These are phyloP conservation scores for Trichoderma oligosporum DNA, from an alignment of 2,329 filamentous ascomycete genomes.

Conservation along the genomic window DNA sequence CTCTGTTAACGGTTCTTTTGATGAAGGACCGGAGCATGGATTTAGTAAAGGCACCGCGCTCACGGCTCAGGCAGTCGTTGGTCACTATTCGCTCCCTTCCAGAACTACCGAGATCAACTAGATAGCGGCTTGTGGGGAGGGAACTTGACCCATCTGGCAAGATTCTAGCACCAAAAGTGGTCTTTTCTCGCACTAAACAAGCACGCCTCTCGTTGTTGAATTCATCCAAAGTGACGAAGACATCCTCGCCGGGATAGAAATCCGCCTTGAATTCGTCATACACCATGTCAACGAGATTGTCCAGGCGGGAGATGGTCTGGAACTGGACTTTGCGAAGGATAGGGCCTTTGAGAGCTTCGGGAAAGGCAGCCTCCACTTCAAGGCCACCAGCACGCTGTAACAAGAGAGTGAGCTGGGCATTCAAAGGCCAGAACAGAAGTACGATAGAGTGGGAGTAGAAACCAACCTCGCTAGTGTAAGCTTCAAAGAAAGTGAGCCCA, in stretches of 20 bases:
- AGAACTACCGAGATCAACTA: slow-evolving; percentile 65
- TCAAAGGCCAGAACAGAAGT: not conserved
- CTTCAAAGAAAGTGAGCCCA: slow-evolving; percentile 86
- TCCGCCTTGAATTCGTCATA: slow-evolving; percentile 81
- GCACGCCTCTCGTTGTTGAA: slow-evolving; percentile 61
- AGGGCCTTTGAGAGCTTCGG: slow-evolving; percentile 84
- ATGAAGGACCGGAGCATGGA: slow-evolving; percentile 90
- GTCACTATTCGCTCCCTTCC: slow-evolving; percentile 75
- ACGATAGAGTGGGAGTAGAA: no score
- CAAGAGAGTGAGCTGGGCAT: not conserved
- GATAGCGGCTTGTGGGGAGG: slow-evolving; percentile 72
- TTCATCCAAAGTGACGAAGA: slow-evolving; percentile 68
- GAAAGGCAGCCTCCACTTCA: slow-evolving; percentile 88
- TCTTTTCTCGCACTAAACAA: slow-evolving; percentile 80
- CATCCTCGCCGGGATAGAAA: slow-evolving; percentile 84
- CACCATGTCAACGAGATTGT: slow-evolving; percentile 67
- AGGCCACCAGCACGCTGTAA: slow-evolving; percentile 69
- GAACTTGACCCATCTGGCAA: slow-evolving; percentile 66
- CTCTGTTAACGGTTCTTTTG: slow-evolving; percentile 87
- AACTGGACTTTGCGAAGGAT: slow-evolving; percentile 90
- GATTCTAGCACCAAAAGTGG: slow-evolving; percentile 60
- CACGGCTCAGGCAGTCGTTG: slow-evolving; percentile 76
- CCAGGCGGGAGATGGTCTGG: slow-evolving; percentile 82
- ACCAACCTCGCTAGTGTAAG: slow-evolving; percentile 83
- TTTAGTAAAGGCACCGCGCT: slow-evolving; percentile 91